phyloP scores from a whole-genome alignment of 1,284 basidiomycete species.

The Pseudozyma flocculosa region DNA sequence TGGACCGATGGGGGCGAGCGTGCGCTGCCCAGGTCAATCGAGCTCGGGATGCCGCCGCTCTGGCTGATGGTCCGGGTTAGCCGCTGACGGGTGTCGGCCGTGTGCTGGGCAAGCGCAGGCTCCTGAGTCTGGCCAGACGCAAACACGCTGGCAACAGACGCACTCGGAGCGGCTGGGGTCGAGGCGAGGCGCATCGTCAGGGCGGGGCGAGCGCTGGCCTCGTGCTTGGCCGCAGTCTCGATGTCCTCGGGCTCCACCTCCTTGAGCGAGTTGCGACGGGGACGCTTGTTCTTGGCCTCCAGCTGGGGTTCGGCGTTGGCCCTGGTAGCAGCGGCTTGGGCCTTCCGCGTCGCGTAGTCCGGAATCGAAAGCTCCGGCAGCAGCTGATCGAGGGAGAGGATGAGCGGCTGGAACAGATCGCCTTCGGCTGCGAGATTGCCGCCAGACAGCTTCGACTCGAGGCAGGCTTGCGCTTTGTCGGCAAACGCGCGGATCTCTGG shows the following conservation, averaged over 20 bases:
- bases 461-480: neutral
- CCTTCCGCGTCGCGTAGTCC: neutral
- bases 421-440: neutral
- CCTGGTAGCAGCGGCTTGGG: neutral
- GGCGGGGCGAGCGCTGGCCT: slow-evolving; percentile 8
- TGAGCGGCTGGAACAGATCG: neutral
- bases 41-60: slow-evolving; percentile 1
- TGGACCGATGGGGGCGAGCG: neutral
- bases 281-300: neutral
- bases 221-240: slow-evolving; percentile 10
- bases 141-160: slow-evolving; percentile 7
- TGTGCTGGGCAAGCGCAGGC: neutral
- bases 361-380: neutral
- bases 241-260: slow-evolving; percentile 15
- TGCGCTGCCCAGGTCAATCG: neutral
- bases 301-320: neutral
- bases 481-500: neutral
- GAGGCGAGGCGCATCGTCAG: slow-evolving; percentile 14
- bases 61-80: slow-evolving; percentile 12
- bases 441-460: neutral
- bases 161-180: slow-evolving; percentile 9
- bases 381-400: neutral
- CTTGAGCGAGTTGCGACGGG: slow-evolving; percentile 4
- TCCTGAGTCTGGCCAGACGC: slow-evolving; percentile 11
- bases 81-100: slow-evolving; percentile 7